phyloP scores from a whole-genome alignment of 805 yeast genomes.

The Candida insectorum region DNA sequence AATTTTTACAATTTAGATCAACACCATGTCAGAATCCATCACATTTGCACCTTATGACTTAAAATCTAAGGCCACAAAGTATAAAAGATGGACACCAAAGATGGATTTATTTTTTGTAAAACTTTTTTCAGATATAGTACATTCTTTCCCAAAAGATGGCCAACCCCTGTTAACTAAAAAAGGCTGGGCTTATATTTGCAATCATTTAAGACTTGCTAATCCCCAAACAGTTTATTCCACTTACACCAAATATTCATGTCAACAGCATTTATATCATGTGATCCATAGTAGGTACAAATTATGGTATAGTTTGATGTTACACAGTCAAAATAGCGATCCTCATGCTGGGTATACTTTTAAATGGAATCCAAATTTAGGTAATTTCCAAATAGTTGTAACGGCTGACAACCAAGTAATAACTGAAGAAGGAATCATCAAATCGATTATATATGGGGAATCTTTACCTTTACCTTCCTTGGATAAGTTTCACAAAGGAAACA shows the following conservation, averaged over 20 bases:
- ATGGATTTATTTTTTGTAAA: conserved; percentile 34
- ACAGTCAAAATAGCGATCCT: conserved; percentile 19
- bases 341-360: conserved; percentile 24
- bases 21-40: conserved; percentile 3
- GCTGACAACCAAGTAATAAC: conserved; percentile 19
- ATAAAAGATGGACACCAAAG: conserved; percentile 35
- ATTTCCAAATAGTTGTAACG: conserved; percentile 30
- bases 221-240: conserved; percentile 40
- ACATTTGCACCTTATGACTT: conserved; percentile 27
- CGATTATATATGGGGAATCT: conserved; percentile 27
- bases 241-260: conserved; percentile 37
- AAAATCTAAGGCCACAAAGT: conserved; percentile 33
- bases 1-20: not conserved
- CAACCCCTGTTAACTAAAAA: conserved; percentile 32
- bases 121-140: conserved; percentile 33
- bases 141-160: conserved; percentile 27
- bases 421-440: conserved; percentile 30
- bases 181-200: conserved; percentile 36
- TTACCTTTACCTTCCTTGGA: conserved; percentile 27
- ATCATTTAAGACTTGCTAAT: conserved; percentile 32
- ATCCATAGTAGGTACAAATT: conserved; percentile 33
- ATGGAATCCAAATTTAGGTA: conserved; percentile 35
- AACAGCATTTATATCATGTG: conserved; percentile 34
- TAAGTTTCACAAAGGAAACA: conserved; percentile 28
- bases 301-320: conserved; percentile 32